phyloP scores from a whole-genome alignment of 1,139 yeast genomes.

The Debaryomyces subglobosus region DNA sequence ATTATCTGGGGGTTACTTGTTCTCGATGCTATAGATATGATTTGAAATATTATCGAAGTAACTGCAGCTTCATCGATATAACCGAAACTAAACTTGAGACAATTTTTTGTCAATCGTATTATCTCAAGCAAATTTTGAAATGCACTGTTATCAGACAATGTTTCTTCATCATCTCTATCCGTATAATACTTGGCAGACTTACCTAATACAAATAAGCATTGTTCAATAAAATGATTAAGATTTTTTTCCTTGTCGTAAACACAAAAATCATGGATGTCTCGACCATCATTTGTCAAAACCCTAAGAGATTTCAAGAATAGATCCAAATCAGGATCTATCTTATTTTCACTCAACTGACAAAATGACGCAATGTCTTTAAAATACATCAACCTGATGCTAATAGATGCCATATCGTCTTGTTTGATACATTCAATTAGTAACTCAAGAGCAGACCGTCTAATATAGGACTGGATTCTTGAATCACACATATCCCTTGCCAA shows the following conservation, averaged over 20 bases:
- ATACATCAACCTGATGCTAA: constrained; percentile 54
- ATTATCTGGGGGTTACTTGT: constrained; percentile 47
- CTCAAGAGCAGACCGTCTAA: constrained; percentile 57
- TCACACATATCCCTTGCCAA: constrained; percentile 60
- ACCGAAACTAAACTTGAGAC: constrained; percentile 52
- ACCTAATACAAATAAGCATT: constrained; percentile 18
- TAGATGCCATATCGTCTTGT: constrained; percentile 47
- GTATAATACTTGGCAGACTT: constrained; percentile 14
- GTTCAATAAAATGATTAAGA: constrained; percentile 31
- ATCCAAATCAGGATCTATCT: constrained; percentile 56
- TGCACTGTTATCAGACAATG: constrained; percentile 15
- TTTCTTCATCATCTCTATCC: constrained; percentile 8
- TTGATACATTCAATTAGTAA: constrained; percentile 60
- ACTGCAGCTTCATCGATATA: constrained; percentile 46
- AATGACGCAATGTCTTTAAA: constrained; percentile 61
- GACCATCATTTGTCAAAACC: constrained; percentile 61
- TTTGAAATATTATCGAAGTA: constrained; percentile 33
- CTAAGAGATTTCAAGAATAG: constrained; percentile 55
- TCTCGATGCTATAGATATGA: constrained; percentile 43
- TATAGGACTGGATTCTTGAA: constrained; percentile 38
- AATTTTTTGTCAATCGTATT: constrained; percentile 41
- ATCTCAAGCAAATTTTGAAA: constrained; percentile 25
- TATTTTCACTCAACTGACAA: constrained; percentile 31
- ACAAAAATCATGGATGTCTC: constrained; percentile 60
- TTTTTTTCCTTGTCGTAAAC: constrained; percentile 48